Percentiles rank a stretch among this genome's conserved stretches.
These are phyloP conservation scores for Lactarius trivialis DNA, from an alignment of 768 basidiomycete species.

Conservation along the genomic window DNA sequence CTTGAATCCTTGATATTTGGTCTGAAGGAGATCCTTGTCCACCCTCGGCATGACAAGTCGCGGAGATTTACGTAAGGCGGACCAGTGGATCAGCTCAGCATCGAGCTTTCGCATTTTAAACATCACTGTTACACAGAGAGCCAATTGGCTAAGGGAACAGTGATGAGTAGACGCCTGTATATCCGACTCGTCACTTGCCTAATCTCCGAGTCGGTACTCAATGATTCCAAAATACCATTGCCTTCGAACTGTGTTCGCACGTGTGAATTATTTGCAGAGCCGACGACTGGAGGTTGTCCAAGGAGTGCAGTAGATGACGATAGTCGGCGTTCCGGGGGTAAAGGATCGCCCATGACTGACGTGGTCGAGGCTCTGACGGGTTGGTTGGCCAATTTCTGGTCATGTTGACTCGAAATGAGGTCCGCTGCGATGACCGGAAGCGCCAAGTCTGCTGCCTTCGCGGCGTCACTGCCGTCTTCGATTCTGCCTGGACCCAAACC, in stretches of 20 bases:
- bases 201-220: neutral
- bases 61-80: constrained; percentile 6
- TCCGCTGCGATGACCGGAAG: neutral
- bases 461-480: neutral
- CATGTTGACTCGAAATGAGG: neutral
- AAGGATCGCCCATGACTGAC: neutral
- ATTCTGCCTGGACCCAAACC: neutral
- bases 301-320: neutral
- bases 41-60: constrained; percentile 4
- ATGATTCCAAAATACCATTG: neutral
- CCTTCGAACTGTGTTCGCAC: neutral
- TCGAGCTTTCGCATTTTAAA: constrained; percentile 8
- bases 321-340: neutral
- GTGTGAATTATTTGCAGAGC: neutral
- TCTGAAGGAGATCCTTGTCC: constrained; percentile 4
- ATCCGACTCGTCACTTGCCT: neutral
- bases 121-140: neutral
- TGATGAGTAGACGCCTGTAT: constrained; percentile 2
- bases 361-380: neutral
- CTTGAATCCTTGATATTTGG: neutral
- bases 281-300: neutral
- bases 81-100: neutral
- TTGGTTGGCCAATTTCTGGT: neutral
- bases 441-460: neutral
- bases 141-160: neutral